phyloP scores from a whole-genome alignment of 768 basidiomycete species.

The Suillus subalutaceus region DNA sequence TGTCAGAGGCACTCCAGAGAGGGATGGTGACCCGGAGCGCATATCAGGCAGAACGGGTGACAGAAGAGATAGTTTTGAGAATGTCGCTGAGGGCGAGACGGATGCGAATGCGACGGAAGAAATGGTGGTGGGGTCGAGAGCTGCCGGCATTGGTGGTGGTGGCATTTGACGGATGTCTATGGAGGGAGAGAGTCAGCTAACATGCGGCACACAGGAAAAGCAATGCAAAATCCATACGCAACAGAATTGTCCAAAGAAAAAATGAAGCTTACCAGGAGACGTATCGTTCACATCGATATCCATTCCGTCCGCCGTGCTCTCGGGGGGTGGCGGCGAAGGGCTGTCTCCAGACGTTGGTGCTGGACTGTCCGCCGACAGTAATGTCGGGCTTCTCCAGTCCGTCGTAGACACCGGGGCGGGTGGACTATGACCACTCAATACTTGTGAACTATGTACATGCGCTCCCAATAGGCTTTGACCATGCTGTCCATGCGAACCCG shows the following conservation, averaged over 20 bases:
- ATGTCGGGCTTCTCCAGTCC: constrained; percentile 28
- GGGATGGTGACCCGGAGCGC: constrained; percentile 11
- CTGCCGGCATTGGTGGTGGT: constrained; percentile 52
- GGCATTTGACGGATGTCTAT: constrained; percentile 49
- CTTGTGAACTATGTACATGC: not conserved
- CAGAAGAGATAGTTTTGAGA: constrained; percentile 55
- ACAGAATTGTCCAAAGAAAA: not conserved
- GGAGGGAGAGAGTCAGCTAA: not conserved
- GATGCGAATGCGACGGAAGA: constrained; percentile 29
- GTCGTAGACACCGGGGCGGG: constrained; percentile 19
- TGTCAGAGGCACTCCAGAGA: constrained; percentile 13
- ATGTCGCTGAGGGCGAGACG: constrained; percentile 49
- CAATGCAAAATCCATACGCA: not conserved
- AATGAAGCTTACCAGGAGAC: constrained; percentile 22
- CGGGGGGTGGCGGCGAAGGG: constrained; percentile 7
- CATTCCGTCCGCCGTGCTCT: constrained; percentile 14
- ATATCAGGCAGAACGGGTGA: constrained; percentile 29
- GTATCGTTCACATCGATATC: constrained; percentile 27
- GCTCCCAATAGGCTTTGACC: not conserved
- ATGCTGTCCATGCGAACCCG: not conserved
- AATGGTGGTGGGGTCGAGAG: constrained; percentile 43
- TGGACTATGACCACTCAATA: constrained; percentile 5
- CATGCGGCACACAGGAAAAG: not conserved
- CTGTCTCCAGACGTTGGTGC: constrained; percentile 4
- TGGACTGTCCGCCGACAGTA: constrained; percentile 14